phyloP scores from a whole-genome alignment of 805 yeast genomes.

The Kregervanrija fluxuum region DNA sequence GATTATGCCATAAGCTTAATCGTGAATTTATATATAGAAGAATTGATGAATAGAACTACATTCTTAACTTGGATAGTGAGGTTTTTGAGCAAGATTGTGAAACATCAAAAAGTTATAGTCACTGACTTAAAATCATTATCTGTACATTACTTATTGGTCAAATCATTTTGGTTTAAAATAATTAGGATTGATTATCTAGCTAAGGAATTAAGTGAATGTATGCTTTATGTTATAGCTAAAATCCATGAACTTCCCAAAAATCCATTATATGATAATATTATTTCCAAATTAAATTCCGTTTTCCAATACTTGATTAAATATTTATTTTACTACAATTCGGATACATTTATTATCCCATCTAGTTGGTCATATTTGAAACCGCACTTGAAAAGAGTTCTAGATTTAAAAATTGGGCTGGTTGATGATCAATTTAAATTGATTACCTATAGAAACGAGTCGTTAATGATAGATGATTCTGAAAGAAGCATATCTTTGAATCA shows the following conservation, averaged over 20 bases:
- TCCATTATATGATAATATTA: slow-evolving; percentile 12
- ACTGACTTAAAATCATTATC: slow-evolving; percentile 20
- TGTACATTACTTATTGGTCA: slow-evolving; percentile 41
- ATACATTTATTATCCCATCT: slow-evolving; percentile 56
- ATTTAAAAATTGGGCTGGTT: slow-evolving; percentile 24
- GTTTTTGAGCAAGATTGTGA: slow-evolving; percentile 31
- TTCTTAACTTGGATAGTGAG: slow-evolving; percentile 61
- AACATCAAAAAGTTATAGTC: slow-evolving; percentile 8
- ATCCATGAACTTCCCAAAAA: slow-evolving; percentile 14
- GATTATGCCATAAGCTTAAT: slow-evolving; percentile 53
- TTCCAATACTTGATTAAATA: slow-evolving; percentile 31
- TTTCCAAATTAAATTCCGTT: slow-evolving; percentile 12
- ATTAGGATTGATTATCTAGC: slow-evolving; percentile 48
- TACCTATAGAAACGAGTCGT: slow-evolving; percentile 62
- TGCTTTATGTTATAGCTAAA: slow-evolving; percentile 30
- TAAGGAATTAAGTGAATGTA: slow-evolving; percentile 56
- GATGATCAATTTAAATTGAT: slow-evolving; percentile 50
- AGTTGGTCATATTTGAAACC: slow-evolving; percentile 52
- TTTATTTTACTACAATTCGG: slow-evolving; percentile 43
- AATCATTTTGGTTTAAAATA: slow-evolving; percentile 67
- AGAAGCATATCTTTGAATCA: neutral
- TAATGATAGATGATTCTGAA: slow-evolving; percentile 42
- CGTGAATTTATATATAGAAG: slow-evolving; percentile 62
- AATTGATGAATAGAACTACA: slow-evolving; percentile 51
- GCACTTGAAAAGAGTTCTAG: slow-evolving; percentile 36